These are phyloP conservation scores for Dioscorea dumetorum DNA, from an alignment of 106 monocot genomes.

Conservation along the genomic window DNA sequence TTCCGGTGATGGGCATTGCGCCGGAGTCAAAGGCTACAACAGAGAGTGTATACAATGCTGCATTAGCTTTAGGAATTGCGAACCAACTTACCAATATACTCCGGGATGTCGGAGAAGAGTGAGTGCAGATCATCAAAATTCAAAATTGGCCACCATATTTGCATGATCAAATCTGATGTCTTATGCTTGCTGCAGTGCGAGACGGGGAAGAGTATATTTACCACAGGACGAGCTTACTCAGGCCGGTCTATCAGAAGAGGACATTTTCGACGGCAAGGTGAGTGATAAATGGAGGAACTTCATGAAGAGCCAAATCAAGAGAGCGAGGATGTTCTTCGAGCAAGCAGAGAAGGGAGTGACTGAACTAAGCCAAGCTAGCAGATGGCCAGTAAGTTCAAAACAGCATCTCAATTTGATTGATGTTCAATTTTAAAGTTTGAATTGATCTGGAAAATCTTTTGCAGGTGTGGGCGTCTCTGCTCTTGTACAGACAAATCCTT, in stretches of 20 bases:
- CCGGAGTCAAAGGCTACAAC: constrained; percentile 66
- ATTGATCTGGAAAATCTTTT: constrained; percentile 3
- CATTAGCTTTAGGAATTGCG: constrained; percentile 79
- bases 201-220: constrained; percentile 86
- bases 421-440: no score
- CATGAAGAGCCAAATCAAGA: constrained; percentile 83
- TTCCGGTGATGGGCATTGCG: constrained; percentile 83
- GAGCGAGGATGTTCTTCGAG: constrained; percentile 84
- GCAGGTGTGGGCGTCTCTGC: constrained; percentile 86
- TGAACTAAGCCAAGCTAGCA: constrained; percentile 78
- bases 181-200: constrained; percentile 43
- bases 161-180: neutral
- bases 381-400: constrained; percentile 71
- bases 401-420: no score
- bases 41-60: constrained; percentile 72
- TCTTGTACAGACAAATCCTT: constrained; percentile 76
- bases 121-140: constrained; percentile 15
- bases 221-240: constrained; percentile 87
- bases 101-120: constrained; percentile 94
- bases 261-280: constrained; percentile 81
- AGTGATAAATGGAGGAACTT: constrained; percentile 86
- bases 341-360: constrained; percentile 87
- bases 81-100: constrained; percentile 97
- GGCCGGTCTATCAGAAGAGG: constrained; percentile 78
- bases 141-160: neutral